Percentiles rank a stretch among this genome's conserved stretches.
Conservation (phyloP, 2,329 filamentous ascomycete genomes). For the Aureobasidium sp. region DNA sequence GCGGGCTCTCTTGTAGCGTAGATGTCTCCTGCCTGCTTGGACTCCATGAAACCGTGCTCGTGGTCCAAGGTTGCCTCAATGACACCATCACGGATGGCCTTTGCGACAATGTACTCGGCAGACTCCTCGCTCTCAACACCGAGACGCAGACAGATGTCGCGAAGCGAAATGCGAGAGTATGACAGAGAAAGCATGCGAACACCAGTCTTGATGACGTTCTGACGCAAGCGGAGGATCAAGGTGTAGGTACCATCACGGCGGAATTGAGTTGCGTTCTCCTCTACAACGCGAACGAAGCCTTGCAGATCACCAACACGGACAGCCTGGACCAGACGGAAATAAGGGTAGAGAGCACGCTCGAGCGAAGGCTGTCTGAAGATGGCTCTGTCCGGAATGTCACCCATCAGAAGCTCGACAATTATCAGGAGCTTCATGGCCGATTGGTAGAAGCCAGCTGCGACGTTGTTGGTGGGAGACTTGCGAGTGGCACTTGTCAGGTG, state of each 20-base stretch:
- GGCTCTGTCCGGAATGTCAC: conserved; percentile 91
- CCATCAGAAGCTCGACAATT: conserved; percentile 95
- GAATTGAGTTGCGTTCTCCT: conserved; percentile 75
- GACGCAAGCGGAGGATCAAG: conserved; percentile 83
- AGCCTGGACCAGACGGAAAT: conserved; percentile 88
- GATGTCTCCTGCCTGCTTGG: conserved; percentile 90
- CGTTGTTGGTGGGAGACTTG: conserved; percentile 85
- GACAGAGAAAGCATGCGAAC: conserved; percentile 99
- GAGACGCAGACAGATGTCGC: conserved; percentile 93
- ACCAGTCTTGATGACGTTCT: conserved; percentile 99
- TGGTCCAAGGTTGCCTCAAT: conserved; percentile 93
- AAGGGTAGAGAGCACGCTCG: conserved; percentile 82
- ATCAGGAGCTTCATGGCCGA: conserved; percentile 93
- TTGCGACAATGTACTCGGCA: conserved; percentile 97
- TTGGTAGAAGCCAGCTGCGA: conserved; percentile 90
- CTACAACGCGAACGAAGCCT: conserved; percentile 83
- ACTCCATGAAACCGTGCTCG: conserved; percentile 96
- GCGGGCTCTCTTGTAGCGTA: conserved; percentile 94
- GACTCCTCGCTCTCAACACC: conserved; percentile 94
- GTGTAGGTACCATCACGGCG: conserved; percentile 92
- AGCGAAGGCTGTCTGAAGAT: conserved; percentile 86
- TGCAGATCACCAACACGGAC: conserved; percentile 95
- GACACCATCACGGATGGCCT: conserved; percentile 94
- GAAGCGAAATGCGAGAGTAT: conserved; percentile 92
- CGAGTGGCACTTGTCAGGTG: conserved; percentile 88